These are phyloP conservation scores for Pseudozyma pruni DNA, from an alignment of 1,284 basidiomycete genomes.

Conservation along the genomic window DNA sequence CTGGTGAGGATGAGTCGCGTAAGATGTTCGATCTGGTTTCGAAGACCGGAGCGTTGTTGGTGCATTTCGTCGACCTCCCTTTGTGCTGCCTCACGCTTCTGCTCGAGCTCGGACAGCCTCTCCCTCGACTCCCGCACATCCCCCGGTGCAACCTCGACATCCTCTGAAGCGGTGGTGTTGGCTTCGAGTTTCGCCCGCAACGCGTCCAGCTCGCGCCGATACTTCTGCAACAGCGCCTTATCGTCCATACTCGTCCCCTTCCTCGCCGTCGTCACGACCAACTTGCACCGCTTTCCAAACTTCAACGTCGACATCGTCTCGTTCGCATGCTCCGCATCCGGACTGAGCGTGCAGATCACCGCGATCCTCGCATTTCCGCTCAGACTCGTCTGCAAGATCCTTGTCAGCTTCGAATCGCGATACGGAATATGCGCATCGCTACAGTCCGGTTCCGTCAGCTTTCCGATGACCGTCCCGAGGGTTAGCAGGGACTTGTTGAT, in stretches of 20 bases:
- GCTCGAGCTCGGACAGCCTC: conserved; percentile 45
- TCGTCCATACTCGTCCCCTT: conserved; percentile 70
- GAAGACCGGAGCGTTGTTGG: conserved; percentile 50
- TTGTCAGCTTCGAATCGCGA: conserved; percentile 72
- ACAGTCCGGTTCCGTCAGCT: conserved; percentile 70
- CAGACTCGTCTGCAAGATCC: conserved; percentile 72
- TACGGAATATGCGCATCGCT: conserved; percentile 71
- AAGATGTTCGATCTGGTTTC: conserved; percentile 62
- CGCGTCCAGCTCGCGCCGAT: conserved; percentile 59
- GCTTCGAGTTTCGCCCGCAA: conserved; percentile 56
- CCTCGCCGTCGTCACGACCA: conserved; percentile 73
- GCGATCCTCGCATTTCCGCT: conserved; percentile 72
- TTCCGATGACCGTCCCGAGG: conserved; percentile 72
- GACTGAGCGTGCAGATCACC: conserved; percentile 72
- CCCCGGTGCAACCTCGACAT: conserved; percentile 1
- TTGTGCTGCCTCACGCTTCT: conserved; percentile 44
- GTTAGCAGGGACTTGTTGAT: conserved; percentile 69
- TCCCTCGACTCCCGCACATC: conserved; percentile 19
- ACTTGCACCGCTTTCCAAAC: conserved; percentile 72
- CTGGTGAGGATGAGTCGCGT: conserved; percentile 63
- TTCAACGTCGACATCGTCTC: conserved; percentile 73
- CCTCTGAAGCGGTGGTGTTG: conserved; percentile 15
- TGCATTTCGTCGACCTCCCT: conserved; percentile 57
- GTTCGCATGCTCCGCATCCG: conserved; percentile 70
- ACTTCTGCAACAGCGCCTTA: conserved; percentile 63